Conservation (phyloP, 179 eudicot species). For the Spinacia oleracea region DNA sequence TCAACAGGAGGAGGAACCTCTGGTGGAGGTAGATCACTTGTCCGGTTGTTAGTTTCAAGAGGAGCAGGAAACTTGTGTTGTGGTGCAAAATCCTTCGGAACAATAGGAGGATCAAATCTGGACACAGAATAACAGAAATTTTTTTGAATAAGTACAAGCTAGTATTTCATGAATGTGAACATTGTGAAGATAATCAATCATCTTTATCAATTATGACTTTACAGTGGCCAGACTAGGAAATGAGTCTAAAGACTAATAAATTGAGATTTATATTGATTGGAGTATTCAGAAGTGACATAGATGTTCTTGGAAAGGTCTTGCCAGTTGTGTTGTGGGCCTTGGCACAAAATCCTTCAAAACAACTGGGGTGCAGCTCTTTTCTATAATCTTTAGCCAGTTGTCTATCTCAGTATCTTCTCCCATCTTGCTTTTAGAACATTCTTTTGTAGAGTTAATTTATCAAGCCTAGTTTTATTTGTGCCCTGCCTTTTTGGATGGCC, state of each 20-base stretch:
- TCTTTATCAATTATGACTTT: not conserved
- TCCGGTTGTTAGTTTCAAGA: constrained; percentile 41
- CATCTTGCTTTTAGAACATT: not conserved
- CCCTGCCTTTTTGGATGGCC: not conserved
- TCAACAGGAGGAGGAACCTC: constrained; percentile 81
- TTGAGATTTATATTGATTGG: not conserved
- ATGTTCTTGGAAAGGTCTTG: not conserved
- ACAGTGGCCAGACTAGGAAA: not conserved
- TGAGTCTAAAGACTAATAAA: not conserved
- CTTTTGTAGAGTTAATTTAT: not conserved
- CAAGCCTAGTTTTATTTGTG: not conserved
- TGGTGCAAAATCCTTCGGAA: constrained; percentile 74
- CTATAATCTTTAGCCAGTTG: not conserved
- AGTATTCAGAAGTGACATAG: not conserved
- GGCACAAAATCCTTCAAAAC: not conserved
- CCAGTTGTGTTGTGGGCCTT: not conserved
- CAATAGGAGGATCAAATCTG: constrained; percentile 83
- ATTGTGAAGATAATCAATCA: not conserved
- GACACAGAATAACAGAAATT: constrained; percentile 18
- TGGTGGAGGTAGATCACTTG: constrained; percentile 53
- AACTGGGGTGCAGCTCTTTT: not conserved
- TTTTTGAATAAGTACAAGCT: constrained; percentile 11
- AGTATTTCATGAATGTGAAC: not conserved
- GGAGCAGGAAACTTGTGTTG: constrained; percentile 68
- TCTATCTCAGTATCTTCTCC: not conserved